A percentile compares a stretch with the other conserved stretches of the same genome.
These are phyloP conservation scores for Terfezia claveryi DNA, from an alignment of 495 filamentous ascomycete species.

Conservation along the genomic window DNA sequence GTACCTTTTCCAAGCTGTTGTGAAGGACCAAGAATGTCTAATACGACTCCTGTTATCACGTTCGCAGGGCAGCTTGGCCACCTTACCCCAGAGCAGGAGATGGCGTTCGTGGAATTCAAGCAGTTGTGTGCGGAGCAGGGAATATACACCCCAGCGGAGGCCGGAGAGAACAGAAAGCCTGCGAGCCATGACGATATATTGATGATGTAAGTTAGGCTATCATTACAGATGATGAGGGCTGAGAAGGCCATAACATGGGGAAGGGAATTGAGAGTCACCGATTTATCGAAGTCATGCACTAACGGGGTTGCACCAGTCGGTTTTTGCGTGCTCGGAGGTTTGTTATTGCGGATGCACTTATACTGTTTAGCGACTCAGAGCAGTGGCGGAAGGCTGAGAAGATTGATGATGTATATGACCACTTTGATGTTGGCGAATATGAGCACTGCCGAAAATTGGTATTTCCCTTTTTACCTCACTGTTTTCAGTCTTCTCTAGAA, in stretches of 20 bases:
- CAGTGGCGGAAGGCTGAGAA: conserved; percentile 64
- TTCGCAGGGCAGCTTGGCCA: conserved; percentile 45
- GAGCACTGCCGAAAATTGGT: conserved; percentile 57
- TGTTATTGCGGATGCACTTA: conserved; percentile 47
- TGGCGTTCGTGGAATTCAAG: conserved; percentile 47
- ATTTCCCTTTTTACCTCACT: conserved; percentile 12
- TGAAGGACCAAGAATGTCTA: too few relatives aligned
- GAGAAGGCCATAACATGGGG: neutral
- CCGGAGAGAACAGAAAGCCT: conserved; percentile 19
- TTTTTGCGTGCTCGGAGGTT: conserved; percentile 63
- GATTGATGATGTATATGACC: conserved; percentile 49
- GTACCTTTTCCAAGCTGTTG: too few relatives aligned
- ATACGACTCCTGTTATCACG: too few relatives aligned
- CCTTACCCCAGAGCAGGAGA: conserved; percentile 43
- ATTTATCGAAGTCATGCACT: too few relatives aligned
- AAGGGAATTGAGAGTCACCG: too few relatives aligned
- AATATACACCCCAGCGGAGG: conserved; percentile 36
- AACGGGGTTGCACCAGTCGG: conserved; percentile 28
- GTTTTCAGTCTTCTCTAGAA: neutral
- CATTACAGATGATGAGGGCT: neutral
- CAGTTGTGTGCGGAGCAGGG: conserved; percentile 36
- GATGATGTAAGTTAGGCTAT: conserved; percentile 37
- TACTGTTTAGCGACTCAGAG: conserved; percentile 73
- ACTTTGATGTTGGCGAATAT: conserved; percentile 62
- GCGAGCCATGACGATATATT: conserved; percentile 63